phyloP scores from a whole-genome alignment of 2,329 filamentous ascomycete species.

The Clonostachys sp. region DNA sequence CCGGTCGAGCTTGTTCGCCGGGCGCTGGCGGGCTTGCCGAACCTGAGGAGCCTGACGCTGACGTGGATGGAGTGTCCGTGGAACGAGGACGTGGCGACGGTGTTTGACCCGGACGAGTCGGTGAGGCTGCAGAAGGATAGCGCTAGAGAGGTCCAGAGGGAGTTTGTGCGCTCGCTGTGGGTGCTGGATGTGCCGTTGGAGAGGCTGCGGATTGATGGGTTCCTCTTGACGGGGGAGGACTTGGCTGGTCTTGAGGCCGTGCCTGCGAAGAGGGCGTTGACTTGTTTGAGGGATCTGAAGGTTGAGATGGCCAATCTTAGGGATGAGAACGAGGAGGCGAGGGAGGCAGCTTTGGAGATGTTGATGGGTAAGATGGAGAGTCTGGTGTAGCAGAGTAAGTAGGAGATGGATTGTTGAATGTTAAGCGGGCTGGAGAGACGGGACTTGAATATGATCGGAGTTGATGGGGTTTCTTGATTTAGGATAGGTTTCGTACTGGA shows the following conservation, averaged over 20 bases:
- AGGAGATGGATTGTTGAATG: no score
- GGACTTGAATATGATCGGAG: no score
- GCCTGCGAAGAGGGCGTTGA: no score
- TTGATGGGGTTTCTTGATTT: no score
- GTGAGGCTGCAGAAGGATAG: conserved; percentile 8
- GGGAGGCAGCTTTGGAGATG: background rate
- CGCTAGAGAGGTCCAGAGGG: conserved; percentile 8
- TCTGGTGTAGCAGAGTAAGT: no score
- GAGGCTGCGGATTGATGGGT: conserved; percentile 6
- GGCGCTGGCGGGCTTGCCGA: conserved; percentile 9
- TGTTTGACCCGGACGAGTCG: conserved; percentile 9
- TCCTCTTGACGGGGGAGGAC: background rate
- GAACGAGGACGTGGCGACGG: conserved; percentile 3
- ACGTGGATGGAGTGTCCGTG: conserved; percentile 15
- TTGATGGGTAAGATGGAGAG: no score
- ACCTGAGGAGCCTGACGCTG: conserved; percentile 11
- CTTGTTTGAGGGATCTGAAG: no score
- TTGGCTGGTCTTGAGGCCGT: background rate
- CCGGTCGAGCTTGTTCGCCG: no score
- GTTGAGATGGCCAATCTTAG: background rate
- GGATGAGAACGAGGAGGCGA: background rate
- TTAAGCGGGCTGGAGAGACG: no score
- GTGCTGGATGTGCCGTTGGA: conserved; percentile 7
- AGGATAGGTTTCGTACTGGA: no score
- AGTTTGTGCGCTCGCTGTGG: conserved; percentile 9